Base-by-base conservation (phyloP, 768 basidiomycete species). In the Piloderma croceum region DNA sequence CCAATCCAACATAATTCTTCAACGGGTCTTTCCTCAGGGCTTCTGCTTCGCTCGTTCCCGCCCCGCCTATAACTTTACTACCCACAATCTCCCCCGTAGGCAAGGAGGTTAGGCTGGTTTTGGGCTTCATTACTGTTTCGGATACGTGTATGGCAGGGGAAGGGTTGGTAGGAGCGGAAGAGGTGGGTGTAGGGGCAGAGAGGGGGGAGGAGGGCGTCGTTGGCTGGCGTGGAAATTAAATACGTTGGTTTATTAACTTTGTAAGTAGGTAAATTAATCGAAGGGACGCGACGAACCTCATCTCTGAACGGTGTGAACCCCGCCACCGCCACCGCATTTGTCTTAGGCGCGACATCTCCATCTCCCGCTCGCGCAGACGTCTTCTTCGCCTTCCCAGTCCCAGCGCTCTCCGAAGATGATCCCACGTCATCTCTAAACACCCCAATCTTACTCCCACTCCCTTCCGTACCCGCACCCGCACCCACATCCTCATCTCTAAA, bases 1-100 rank as follows among this genome's bases (percentile, higher is more conserved):
- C n/a, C n/a, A n/a, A n/a, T n/a, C n/a, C n/a, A n/a, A n/a, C 50
- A 58, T 89, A 87, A 53, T 90, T 89, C 67, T 85, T 88, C 56
- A 90, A 62, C 2, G 87, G 87, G 55, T 88, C 83, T 50, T 76
- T 84, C 44, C 86, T 69, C 43, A 90, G 56, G 2, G 83, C 85
- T 54, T 90, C 87, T 23, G 83, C 83, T 58, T 88, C 85, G 2
- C 81, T 76, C 22, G 70, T 64, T 70, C 38, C 61, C 47, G 42
- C 69, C n/a, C n/a, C n/a, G n/a, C n/a, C n/a, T n/a, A n/a, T n/a
- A n/a, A n/a, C n/a, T n/a, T n/a, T n/a, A n/a, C n/a, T n/a, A n/a
- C n/a, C n/a, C n/a, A n/a, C n/a, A n/a, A n/a, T n/a, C n/a, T n/a
- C n/a, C n/a, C n/a, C n/a, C n/a, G n/a, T n/a, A n/a, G n/a, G n/a